Evolutionary conservation across 805 yeast genomes (phyloP), one percentile per base, ranked within the genome.

Genomic region (Maudiozyma saulgeensis): DNA sequence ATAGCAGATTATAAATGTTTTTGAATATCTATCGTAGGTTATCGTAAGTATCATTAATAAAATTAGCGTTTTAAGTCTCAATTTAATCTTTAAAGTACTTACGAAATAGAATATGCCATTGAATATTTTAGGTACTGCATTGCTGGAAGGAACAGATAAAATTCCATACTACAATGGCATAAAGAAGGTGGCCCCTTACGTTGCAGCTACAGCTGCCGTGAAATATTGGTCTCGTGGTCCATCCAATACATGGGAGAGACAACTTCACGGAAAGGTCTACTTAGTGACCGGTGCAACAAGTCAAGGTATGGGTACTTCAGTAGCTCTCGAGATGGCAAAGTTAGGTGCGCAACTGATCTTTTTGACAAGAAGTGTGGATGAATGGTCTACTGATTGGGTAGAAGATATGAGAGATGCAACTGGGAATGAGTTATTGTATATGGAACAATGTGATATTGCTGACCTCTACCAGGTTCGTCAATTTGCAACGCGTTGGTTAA

Each of bases 401-500:
- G 81, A 84, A 23, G 95, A 87, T 59, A 66, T 93, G 51, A 74
- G 98, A 52, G 82, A 79, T 11, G 68, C 64, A 19, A 82, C 90
- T 18, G 74, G 73, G 43, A 93, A 90, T 67, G 76, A 76, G 47
- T 64, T 91, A 73, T 79, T 93, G 43, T 91, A 87, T 65, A 90
- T 93, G n/a, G 99, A 93, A 61, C 78, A 82, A 56, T 88, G 95
- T 65, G 95, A 93, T 63, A 72, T 93, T 50, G 70, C 79, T 16
- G 81, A 87, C 48, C 70, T 93, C 49, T 71, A 81, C 61, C 81
- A 89, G 2, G 76, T 93, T 12, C 76, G 99, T 58, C 81, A 81
- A 61, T 93, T 93, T 71, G 97, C 96, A 28, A 90, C 98, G 1
- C 81, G 76, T 51, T 93, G 98, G 98, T 73, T 93, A 51, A 95